phyloP scores from a whole-genome alignment of 179 eudicot species.

The Sideroxylon spinosum region DNA sequence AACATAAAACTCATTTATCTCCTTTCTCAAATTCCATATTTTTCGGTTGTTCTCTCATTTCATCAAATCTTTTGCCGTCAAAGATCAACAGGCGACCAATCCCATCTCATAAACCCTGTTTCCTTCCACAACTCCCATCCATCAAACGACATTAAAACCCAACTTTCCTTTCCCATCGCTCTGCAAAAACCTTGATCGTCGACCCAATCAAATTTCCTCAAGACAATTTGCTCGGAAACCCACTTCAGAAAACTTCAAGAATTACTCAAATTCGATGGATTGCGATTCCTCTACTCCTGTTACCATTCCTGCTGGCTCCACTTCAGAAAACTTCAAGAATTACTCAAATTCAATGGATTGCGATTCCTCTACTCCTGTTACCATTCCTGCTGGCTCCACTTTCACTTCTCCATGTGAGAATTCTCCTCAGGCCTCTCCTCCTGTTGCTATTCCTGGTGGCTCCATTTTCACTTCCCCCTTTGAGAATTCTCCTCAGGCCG shows the following conservation, averaged over 20 bases:
- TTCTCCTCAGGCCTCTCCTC: conserved; percentile 29
- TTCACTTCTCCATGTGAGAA: conserved; percentile 29
- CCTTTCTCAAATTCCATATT: no score
- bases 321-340: no score
- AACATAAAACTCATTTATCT: no score
- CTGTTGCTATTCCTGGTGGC: conserved; percentile 52
- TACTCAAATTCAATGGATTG: no score
- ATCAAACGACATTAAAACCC: neutral
- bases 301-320: conserved; percentile 56
- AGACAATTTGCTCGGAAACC: neutral
- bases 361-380: conserved; percentile 35
- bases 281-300: conserved; percentile 33
- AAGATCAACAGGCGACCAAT: no score
- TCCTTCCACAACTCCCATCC: neutral
- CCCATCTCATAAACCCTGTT: neutral
- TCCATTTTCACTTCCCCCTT: conserved; percentile 44
- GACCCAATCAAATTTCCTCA: neutral
- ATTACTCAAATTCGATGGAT: conserved; percentile 30
- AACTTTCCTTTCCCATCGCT: neutral
- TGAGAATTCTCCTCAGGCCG: conserved; percentile 24
- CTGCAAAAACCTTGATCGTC: neutral
- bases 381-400: conserved; percentile 61
- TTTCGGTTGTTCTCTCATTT: no score
- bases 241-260: neutral
- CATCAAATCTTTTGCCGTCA: no score